These are phyloP conservation scores for Amanita molliuscula DNA, from an alignment of 768 basidiomycete species.

Conservation along the genomic window DNA sequence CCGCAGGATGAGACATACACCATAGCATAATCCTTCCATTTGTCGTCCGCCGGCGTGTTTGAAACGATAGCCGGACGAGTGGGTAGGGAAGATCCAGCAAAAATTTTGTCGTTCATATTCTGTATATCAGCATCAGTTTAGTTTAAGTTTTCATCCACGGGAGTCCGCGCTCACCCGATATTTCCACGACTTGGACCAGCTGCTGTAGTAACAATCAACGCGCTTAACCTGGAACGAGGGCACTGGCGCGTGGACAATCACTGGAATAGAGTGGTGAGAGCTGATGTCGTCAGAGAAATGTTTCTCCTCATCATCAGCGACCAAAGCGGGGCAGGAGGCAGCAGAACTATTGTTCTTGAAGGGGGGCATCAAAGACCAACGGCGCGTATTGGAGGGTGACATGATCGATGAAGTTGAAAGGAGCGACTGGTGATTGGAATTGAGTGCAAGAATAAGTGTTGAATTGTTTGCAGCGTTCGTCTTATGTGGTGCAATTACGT, in stretches of 20 bases:
- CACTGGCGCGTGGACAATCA: constrained; percentile 23
- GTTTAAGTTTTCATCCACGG: background rate
- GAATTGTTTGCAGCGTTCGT: background rate
- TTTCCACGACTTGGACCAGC: constrained; percentile 48
- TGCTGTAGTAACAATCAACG: constrained; percentile 49
- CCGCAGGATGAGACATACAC: constrained; percentile 22
- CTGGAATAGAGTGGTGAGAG: constrained; percentile 14
- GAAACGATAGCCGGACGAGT: constrained; percentile 16
- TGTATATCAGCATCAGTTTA: constrained; percentile 9
- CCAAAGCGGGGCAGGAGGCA: background rate
- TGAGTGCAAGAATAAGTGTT: background rate
- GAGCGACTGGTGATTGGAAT: background rate
- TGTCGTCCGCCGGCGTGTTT: constrained; percentile 30
- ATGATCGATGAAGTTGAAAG: background rate
- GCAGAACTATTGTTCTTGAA: background rate
- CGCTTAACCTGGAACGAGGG: constrained; percentile 49
- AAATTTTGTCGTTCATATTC: constrained; percentile 45
- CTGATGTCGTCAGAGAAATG: background rate
- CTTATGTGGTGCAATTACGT: background rate
- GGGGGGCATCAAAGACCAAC: background rate
- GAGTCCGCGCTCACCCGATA: constrained; percentile 27
- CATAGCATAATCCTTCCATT: constrained; percentile 48
- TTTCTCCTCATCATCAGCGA: background rate
- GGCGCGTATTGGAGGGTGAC: background rate
- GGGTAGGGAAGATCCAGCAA: constrained; percentile 33